Percentiles rank a stretch among this genome's conserved stretches.
phyloP scores from a whole-genome alignment of 176 grass and related monocot species.

The Alloteropsis semialata region DNA sequence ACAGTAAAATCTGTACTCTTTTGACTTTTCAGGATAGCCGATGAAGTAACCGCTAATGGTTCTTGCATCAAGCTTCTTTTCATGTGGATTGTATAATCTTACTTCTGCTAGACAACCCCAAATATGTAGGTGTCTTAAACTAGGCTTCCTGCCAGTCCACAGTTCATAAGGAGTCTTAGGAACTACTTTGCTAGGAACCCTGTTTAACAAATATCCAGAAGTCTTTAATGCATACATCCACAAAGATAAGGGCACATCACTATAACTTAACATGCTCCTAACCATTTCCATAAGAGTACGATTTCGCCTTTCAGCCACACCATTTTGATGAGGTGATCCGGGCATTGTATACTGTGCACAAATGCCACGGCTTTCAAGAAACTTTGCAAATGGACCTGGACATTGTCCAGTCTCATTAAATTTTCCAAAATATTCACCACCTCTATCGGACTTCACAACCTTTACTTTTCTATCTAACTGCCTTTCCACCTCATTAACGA shows the following conservation, averaged over 20 bases:
- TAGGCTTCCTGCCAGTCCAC: constrained; percentile 10
- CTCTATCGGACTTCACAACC: constrained; percentile 27
- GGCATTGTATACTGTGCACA: too few relatives aligned
- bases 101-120: neutral
- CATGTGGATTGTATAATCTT: neutral
- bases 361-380: constrained; percentile 11
- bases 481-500: constrained; percentile 23
- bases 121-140: constrained; percentile 25
- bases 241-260: constrained; percentile 1
- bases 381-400: constrained; percentile 30
- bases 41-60: neutral
- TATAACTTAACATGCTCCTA: constrained; percentile 13
- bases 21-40: neutral
- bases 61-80: neutral
- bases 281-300: constrained; percentile 29
- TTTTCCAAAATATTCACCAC: constrained; percentile 23
- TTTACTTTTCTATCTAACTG: constrained; percentile 30
- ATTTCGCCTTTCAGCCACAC: constrained; percentile 12
- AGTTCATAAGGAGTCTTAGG: constrained; percentile 30
- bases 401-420: constrained; percentile 5
- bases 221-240: constrained; percentile 21
- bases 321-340: constrained; percentile 11
- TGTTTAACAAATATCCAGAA: neutral
- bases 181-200: constrained; percentile 26
- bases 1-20: too few relatives aligned